Evolutionary conservation across 2,329 filamentous ascomycete species (phyloP).

Genomic region (Xylaria sp.): DNA sequence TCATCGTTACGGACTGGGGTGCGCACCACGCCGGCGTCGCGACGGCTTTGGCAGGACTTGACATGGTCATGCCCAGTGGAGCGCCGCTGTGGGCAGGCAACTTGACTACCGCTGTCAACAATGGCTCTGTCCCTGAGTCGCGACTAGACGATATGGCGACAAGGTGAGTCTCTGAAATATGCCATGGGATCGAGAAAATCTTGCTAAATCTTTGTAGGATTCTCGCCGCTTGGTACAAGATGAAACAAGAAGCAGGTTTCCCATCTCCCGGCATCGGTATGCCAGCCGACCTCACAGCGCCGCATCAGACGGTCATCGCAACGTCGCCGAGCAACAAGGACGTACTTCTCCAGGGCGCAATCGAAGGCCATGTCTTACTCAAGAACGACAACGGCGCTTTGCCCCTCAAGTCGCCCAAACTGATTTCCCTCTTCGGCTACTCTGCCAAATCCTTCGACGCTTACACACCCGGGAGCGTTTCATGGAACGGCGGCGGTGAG

Average conservation of each 20-base stretch:
- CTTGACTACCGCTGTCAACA: slow-evolving; percentile 66
- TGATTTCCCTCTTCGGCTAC: slow-evolving; percentile 70
- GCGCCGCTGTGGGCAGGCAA: slow-evolving; percentile 61
- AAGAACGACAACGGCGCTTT: slow-evolving; percentile 68
- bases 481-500: slow-evolving; percentile 48
- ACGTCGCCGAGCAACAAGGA: slow-evolving; percentile 57
- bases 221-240: slow-evolving; percentile 66
- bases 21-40: slow-evolving; percentile 74
- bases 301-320: slow-evolving; percentile 66
- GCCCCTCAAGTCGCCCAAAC: slow-evolving; percentile 61
- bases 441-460: slow-evolving; percentile 61
- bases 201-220: slow-evolving; percentile 48
- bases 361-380: slow-evolving; percentile 71
- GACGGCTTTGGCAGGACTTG: slow-evolving; percentile 72
- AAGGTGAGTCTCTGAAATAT: slow-evolving; percentile 38
- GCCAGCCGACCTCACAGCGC: slow-evolving; percentile 57
- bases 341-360: slow-evolving; percentile 62
- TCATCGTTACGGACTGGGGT: slow-evolving; percentile 74
- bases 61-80: slow-evolving; percentile 74
- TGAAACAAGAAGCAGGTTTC: slow-evolving; percentile 62
- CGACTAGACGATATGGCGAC: slow-evolving; percentile 72
- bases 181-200: not conserved
- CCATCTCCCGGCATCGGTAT: slow-evolving; percentile 61
- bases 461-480: slow-evolving; percentile 51
- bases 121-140: slow-evolving; percentile 66